Base-by-base conservation (phyloP, 2,329 filamentous ascomycete species). In the Penicillium sp. region DNA sequence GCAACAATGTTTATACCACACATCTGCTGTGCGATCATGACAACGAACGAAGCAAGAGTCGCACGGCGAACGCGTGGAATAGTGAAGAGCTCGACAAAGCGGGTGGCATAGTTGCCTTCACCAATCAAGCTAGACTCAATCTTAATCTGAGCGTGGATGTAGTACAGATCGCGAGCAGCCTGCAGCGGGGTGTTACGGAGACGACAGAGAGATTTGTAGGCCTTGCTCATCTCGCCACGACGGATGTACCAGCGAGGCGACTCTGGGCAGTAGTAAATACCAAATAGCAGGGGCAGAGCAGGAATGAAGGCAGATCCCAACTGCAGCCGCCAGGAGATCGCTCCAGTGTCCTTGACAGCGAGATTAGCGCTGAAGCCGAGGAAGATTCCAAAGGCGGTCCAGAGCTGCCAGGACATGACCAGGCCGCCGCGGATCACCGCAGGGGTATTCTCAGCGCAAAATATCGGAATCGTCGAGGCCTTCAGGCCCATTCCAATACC, bases 11-110 rank as follows among this genome's bases (percentile, higher is more conserved):
- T 88, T 67, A 87, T 77, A 70, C 79, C 80, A 59, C 83, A 86
- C 79, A 87, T 83, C 66, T 87, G 83, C 67, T 87, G 84, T 0
- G 82, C 83, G 60, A 87, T 83, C 89, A 95, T 95, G 57, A 92
- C 87, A 1, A 83, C 82, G 56, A 84, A 87, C 0, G 88, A 86
- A 5, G 88, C 89, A 27, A 87, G 76, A 3, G 84, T 91, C 2
- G 89, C 89, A 34, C 75, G 73, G 33, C 75, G 71, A 47, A 76
- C 67, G 14, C 75, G 72, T 5, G 74, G 74, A 43, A 77, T 72
- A 11, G 74, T 76, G 54, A 77, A 77, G 0, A 81, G 65, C 51
- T 77, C 70, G 36, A 73, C 44, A 56, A 88, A 83, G 13, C 86
- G 80, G 18, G 74, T 79, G 41, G 82, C 29, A 60, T 86, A 85